phyloP scores from a whole-genome alignment of 805 yeast species.

The Metschnikowia henanensis region DNA sequence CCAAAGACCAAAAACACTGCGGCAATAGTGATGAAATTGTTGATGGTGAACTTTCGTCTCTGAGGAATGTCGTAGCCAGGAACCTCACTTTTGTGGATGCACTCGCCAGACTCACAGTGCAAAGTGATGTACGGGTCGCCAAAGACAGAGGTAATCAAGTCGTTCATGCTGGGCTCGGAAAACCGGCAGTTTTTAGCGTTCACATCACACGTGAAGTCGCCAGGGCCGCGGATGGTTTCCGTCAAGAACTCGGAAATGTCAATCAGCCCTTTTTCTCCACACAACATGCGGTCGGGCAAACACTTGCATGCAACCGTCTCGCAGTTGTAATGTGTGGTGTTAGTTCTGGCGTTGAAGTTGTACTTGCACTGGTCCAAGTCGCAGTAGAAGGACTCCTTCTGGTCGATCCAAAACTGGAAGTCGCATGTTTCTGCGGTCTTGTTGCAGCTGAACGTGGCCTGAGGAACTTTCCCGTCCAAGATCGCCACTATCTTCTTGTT shows the following conservation, averaged over 20 bases:
- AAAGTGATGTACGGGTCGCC: constrained; percentile 92
- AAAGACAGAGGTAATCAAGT: constrained; percentile 82
- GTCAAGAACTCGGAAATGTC: constrained; percentile 91
- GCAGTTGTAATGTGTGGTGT: constrained; percentile 77
- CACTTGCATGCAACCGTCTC: constrained; percentile 79
- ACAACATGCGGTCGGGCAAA: constrained; percentile 87
- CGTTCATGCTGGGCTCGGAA: constrained; percentile 96
- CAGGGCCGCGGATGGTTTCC: constrained; percentile 91
- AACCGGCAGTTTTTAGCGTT: constrained; percentile 64
- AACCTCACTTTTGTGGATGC: constrained; percentile 87
- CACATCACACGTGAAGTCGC: constrained; percentile 82
- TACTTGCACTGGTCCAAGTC: constrained; percentile 74
- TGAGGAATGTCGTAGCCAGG: constrained; percentile 85
- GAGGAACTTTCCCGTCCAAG: constrained; percentile 79
- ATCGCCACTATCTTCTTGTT: constrained; percentile 81
- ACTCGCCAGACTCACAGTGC: constrained; percentile 83
- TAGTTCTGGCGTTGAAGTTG: constrained; percentile 57
- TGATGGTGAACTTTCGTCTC: constrained; percentile 43
- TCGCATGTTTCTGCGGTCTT: constrained; percentile 65
- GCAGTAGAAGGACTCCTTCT: constrained; percentile 88
- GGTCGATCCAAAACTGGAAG: constrained; percentile 96
- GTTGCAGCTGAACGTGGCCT: constrained; percentile 89
- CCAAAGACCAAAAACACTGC: constrained; percentile 44
- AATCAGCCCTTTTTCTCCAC: constrained; percentile 93
- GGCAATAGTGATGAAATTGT: constrained; percentile 47